Percentiles rank a stretch among this genome's conserved stretches.
These are phyloP conservation scores for Rhinocladiella similis DNA, from an alignment of 2,329 filamentous ascomycete genomes.

Conservation along the genomic window DNA sequence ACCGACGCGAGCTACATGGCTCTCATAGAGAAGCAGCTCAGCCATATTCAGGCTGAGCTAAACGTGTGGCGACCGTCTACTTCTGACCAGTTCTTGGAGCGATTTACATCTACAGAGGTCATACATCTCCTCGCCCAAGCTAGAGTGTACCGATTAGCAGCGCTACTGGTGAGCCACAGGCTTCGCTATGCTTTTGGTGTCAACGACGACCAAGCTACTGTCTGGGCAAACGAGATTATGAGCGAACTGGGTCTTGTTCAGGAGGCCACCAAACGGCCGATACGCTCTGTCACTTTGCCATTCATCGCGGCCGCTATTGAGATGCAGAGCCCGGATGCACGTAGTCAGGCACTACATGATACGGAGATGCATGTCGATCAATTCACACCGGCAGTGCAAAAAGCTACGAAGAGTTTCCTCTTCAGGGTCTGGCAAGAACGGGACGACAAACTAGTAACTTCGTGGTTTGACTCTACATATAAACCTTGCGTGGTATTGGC, in stretches of 20 bases:
- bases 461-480: constrained; percentile 15
- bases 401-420: constrained; percentile 12
- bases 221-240: constrained; percentile 14
- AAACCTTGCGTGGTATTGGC: constrained; percentile 13
- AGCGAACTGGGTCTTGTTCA: constrained; percentile 12
- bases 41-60: constrained; percentile 5
- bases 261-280: constrained; percentile 1
- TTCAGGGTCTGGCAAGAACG: constrained; percentile 12
- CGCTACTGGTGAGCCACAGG: constrained; percentile 10
- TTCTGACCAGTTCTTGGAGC: constrained; percentile 7
- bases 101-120: constrained; percentile 7
- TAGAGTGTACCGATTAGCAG: constrained; percentile 14
- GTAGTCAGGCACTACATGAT: constrained; percentile 6
- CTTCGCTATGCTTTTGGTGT: constrained; percentile 10
- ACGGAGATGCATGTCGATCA: constrained; percentile 16
- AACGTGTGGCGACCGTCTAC: constrained; percentile 9
- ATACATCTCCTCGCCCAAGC: constrained; percentile 16
- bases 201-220: constrained; percentile 9
- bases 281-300: constrained; percentile 13
- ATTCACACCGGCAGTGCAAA: constrained; percentile 13
- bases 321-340: constrained; percentile 6
- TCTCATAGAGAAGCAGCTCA: constrained; percentile 3
- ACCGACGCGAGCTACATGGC: not conserved
- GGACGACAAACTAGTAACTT: constrained; percentile 1
- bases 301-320: constrained; percentile 14